These are phyloP conservation scores for Taxawa tesnikishii DNA, from an alignment of 2,329 filamentous ascomycete species.

Conservation along the genomic window DNA sequence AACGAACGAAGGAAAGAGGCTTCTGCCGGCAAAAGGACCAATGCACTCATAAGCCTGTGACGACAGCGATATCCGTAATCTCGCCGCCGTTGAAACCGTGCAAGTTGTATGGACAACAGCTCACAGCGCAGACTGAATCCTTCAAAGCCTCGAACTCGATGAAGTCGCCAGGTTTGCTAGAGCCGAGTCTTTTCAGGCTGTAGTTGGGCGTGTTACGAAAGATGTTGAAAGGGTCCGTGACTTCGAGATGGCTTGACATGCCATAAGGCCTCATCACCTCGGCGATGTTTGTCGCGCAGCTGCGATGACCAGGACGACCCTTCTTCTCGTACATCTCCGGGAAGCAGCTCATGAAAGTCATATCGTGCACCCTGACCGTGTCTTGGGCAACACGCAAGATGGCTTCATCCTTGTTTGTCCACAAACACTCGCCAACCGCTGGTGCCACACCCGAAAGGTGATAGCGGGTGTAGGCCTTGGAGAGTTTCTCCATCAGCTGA, in stretches of 20 bases:
- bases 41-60: conserved; percentile 12
- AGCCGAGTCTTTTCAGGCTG: conserved; percentile 22
- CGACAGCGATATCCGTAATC: conserved; percentile 24
- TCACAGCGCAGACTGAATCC: conserved; percentile 22
- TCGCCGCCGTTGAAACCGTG: conserved; percentile 26
- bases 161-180: conserved; percentile 24
- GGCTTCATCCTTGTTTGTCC: conserved; percentile 23
- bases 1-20: no score
- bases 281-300: conserved; percentile 24
- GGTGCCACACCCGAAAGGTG: conserved; percentile 22
- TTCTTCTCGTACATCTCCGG: conserved; percentile 22
- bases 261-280: conserved; percentile 24
- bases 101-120: conserved; percentile 26
- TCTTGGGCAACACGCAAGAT: conserved; percentile 24
- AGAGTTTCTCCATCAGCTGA: conserved; percentile 21
- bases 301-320: conserved; percentile 21
- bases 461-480: conserved; percentile 26
- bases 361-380: conserved; percentile 27
- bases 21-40: no score
- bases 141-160: conserved; percentile 25
- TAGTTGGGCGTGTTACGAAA: conserved; percentile 30
- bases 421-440: conserved; percentile 23
- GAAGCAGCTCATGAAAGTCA: conserved; percentile 28
- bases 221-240: conserved; percentile 27
- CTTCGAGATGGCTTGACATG: conserved; percentile 20